A percentile compares a stretch with the other conserved stretches of the same genome.
Evolutionary conservation across 768 basidiomycete species (phyloP).

Genomic region (Tubosaeta sp.): DNA sequence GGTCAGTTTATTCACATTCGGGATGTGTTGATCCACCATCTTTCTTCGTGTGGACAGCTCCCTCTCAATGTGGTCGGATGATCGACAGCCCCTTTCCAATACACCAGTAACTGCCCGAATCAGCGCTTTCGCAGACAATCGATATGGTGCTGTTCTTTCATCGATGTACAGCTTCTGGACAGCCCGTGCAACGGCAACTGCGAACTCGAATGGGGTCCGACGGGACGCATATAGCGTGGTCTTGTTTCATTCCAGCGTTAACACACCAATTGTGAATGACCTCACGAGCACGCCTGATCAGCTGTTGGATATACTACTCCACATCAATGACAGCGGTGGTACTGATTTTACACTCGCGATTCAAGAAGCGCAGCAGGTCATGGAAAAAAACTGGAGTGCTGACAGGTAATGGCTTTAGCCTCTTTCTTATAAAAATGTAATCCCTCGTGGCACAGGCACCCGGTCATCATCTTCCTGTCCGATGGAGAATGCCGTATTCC

Average conservation of each 20-base stretch:
- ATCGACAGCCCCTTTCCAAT: constrained; percentile 41
- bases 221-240: constrained; percentile 56
- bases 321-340: constrained; percentile 27
- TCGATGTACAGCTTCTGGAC: constrained; percentile 54
- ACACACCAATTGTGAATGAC: constrained; percentile 39
- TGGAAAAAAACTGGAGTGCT: constrained; percentile 47
- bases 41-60: constrained; percentile 35
- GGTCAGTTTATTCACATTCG: neutral
- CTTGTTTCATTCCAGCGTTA: constrained; percentile 35
- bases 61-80: constrained; percentile 42
- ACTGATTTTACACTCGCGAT: constrained; percentile 47
- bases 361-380: constrained; percentile 29
- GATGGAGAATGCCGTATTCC: constrained; percentile 45
- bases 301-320: constrained; percentile 38
- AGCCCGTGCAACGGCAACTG: constrained; percentile 39
- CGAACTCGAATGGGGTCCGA: constrained; percentile 27
- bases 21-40: neutral
- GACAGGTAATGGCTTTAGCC: constrained; percentile 35
- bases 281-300: constrained; percentile 41
- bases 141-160: constrained; percentile 57
- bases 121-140: constrained; percentile 35
- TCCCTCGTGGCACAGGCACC: constrained; percentile 8
- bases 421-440: neutral
- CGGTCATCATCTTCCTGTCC: constrained; percentile 38
- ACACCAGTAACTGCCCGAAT: constrained; percentile 42